phyloP scores from a whole-genome alignment of 371 early-diverging fungal genomes.

The Mucor plumbeus region DNA sequence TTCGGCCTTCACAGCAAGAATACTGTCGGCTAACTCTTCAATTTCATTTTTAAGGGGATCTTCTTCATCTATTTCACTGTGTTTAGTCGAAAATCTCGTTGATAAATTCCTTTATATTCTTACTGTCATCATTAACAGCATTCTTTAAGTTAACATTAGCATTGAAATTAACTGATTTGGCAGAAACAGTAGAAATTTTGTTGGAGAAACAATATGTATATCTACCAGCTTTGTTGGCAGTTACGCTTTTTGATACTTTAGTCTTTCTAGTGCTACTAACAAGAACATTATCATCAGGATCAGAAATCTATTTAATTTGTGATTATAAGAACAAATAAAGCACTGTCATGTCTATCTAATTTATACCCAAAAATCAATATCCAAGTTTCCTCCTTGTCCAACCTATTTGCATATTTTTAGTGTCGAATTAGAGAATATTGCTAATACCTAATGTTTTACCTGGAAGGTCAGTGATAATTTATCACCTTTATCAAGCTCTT shows the following conservation, averaged over 20 bases:
- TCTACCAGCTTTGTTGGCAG: constrained; percentile 60
- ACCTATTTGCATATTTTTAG: constrained; percentile 44
- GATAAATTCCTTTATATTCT: background rate
- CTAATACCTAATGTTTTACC: constrained; percentile 25
- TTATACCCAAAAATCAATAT: constrained; percentile 68
- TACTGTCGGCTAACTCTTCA: constrained; percentile 65
- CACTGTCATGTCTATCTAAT: background rate
- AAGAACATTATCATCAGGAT: constrained; percentile 55
- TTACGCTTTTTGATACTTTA: constrained; percentile 58
- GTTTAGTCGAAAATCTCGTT: background rate
- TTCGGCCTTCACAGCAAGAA: constrained; percentile 71
- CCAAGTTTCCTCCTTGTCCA: constrained; percentile 68
- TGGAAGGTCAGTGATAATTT: constrained; percentile 70
- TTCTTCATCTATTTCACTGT: constrained; percentile 39
- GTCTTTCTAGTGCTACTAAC: constrained; percentile 53
- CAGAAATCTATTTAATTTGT: constrained; percentile 50
- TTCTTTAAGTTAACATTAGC: constrained; percentile 42
- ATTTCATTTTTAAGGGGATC: constrained; percentile 75
- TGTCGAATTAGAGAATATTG: background rate
- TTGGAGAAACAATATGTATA: constrained; percentile 84
- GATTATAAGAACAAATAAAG: background rate
- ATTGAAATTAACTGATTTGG: constrained; percentile 63
- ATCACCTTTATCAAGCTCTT: constrained; percentile 62
- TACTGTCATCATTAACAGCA: constrained; percentile 32
- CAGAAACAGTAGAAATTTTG: constrained; percentile 54